Conservation (phyloP, 1,139 yeast species). For the Geotrichum candidum region DNA sequence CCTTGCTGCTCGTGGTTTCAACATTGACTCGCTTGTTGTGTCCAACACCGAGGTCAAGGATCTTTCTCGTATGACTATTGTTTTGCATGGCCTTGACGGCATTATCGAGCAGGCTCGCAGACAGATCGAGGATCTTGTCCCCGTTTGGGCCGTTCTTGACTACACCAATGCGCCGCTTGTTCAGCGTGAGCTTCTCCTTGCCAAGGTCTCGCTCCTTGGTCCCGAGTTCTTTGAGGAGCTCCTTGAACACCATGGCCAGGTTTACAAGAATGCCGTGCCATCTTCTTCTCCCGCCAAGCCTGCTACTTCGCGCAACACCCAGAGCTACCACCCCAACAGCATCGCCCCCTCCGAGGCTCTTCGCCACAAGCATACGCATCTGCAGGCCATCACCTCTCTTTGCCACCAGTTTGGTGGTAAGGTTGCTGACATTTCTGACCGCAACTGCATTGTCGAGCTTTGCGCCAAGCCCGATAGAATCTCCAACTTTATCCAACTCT, state of each 20-base stretch:
- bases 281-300: slow-evolving; percentile 29
- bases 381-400: slow-evolving; percentile 74
- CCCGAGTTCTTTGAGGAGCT: slow-evolving; percentile 96
- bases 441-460: slow-evolving; percentile 90
- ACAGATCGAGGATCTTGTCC: slow-evolving; percentile 95
- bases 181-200: slow-evolving; percentile 81
- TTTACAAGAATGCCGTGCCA: slow-evolving; percentile 26
- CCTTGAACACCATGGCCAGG: slow-evolving; percentile 74
- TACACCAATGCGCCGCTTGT: slow-evolving; percentile 87
- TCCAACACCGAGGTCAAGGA: slow-evolving; percentile 96
- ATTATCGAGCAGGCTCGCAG: slow-evolving; percentile 98
- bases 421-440: slow-evolving; percentile 84
- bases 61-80: slow-evolving; percentile 93
- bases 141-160: slow-evolving; percentile 95
- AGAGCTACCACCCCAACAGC: slow-evolving; percentile 71
- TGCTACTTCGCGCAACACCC: slow-evolving; percentile 22
- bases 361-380: slow-evolving; percentile 87
- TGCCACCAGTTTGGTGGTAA: slow-evolving; percentile 88
- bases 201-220: slow-evolving; percentile 87
- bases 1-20: slow-evolving; percentile 95
- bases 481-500: slow-evolving; percentile 74
- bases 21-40: slow-evolving; percentile 93
- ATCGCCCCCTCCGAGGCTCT: slow-evolving; percentile 87
- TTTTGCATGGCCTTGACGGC: slow-evolving; percentile 88
- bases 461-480: slow-evolving; percentile 91